Evolutionary conservation across 2,329 filamentous ascomycete genomes (phyloP).

Genomic region (Pseudofabraea citricarpa): DNA sequence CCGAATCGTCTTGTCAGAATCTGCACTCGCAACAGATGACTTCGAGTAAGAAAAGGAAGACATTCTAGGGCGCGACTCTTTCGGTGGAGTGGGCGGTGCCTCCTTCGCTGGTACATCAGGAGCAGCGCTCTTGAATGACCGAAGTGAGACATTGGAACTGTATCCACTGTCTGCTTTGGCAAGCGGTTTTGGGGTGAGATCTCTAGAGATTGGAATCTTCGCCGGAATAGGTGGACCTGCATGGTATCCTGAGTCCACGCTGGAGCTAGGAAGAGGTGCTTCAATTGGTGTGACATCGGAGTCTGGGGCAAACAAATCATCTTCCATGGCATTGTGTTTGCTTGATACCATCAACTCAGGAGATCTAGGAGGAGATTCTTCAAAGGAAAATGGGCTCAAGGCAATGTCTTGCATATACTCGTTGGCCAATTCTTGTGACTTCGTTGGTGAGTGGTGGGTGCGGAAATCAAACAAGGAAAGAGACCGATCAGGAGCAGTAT

Average conservation of each 20-base stretch:
- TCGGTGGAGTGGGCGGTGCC: slow-evolving; percentile 11
- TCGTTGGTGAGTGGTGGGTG: slow-evolving; percentile 13
- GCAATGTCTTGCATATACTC: slow-evolving; percentile 21
- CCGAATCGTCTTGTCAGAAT: slow-evolving; percentile 9
- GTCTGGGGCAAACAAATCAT: slow-evolving; percentile 38
- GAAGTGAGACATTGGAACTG: slow-evolving; percentile 53
- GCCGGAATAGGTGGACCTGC: slow-evolving; percentile 5
- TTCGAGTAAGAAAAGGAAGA: slow-evolving; percentile 14
- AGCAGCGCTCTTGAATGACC: slow-evolving; percentile 37
- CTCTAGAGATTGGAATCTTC: slow-evolving; percentile 6
- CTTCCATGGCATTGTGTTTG: slow-evolving; percentile 43
- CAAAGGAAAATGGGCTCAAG: slow-evolving; percentile 32
- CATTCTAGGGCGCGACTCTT: slow-evolving; percentile 10
- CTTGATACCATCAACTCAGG: slow-evolving; percentile 39
- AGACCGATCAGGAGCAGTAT: slow-evolving; percentile 10
- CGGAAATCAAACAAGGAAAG: slow-evolving; percentile 15
- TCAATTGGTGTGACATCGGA: slow-evolving; percentile 13
- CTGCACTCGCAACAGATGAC: not conserved
- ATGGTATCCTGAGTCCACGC: slow-evolving; percentile 20
- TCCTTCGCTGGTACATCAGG: slow-evolving; percentile 11
- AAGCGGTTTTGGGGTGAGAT: slow-evolving; percentile 32
- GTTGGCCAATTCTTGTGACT: slow-evolving; percentile 15
- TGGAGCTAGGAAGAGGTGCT: slow-evolving; percentile 9
- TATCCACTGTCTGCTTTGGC: slow-evolving; percentile 58
- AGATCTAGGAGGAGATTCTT: slow-evolving; percentile 24